Conservation (phyloP, 192 early-diverging fungal genomes). For the Coemansia sp. region DNA sequence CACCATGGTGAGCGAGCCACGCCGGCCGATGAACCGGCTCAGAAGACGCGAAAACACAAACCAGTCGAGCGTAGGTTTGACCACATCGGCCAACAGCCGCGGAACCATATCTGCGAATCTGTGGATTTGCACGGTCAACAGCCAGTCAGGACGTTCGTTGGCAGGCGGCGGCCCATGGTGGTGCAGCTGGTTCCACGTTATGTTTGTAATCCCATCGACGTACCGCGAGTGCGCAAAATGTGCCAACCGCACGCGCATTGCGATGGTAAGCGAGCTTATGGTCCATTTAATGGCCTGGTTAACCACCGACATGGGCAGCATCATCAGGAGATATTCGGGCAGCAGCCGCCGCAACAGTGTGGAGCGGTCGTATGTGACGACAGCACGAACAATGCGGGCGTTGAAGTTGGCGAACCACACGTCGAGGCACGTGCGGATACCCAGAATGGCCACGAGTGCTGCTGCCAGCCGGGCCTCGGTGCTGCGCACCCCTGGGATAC, state of each 20-base stretch:
- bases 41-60: slow-evolving; percentile 52
- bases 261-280: slow-evolving; percentile 50
- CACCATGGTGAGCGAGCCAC: slow-evolving; percentile 51
- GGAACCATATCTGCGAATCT: slow-evolving; percentile 55
- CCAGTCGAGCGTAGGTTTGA: slow-evolving; percentile 54
- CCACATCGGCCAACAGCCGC: slow-evolving; percentile 44
- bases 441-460: slow-evolving; percentile 42
- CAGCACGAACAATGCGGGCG: slow-evolving; percentile 43
- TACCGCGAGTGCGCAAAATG: slow-evolving; percentile 46
- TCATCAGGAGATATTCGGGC: slow-evolving; percentile 53
- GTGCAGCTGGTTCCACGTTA: slow-evolving; percentile 52
- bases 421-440: slow-evolving; percentile 43
- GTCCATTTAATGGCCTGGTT: slow-evolving; percentile 57
- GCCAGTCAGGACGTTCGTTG: slow-evolving; percentile 50
- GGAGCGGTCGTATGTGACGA: slow-evolving; percentile 42
- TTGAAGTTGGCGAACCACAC: slow-evolving; percentile 57
- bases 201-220: slow-evolving; percentile 55
- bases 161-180: slow-evolving; percentile 33
- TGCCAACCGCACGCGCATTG: slow-evolving; percentile 47
- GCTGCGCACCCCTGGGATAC: slow-evolving; percentile 36
- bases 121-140: slow-evolving; percentile 55
- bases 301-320: slow-evolving; percentile 48
- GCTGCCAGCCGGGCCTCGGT: slow-evolving; percentile 42
- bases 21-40: slow-evolving; percentile 44
- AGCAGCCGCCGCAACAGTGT: slow-evolving; percentile 44